These are phyloP conservation scores for Biscogniauxia sp. DNA, from an alignment of 2,329 filamentous ascomycete genomes.

Conservation along the genomic window DNA sequence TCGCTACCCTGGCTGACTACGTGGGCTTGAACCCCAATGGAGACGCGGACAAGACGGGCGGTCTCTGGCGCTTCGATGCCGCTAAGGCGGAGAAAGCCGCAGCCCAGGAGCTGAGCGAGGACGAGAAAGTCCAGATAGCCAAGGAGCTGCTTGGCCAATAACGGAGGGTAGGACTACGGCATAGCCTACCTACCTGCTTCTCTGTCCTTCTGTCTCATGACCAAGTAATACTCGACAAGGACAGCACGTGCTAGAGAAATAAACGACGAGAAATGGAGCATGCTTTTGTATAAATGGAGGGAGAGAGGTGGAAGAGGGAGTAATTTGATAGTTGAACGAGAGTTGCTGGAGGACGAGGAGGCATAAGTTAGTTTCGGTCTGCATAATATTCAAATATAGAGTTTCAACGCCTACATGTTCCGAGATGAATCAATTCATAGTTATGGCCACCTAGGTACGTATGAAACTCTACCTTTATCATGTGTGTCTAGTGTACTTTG, in stretches of 20 bases:
- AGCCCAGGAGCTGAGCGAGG: slow-evolving; percentile 32
- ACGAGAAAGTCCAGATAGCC: slow-evolving; percentile 38
- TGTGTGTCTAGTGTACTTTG: too few species aligned
- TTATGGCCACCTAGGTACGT: not conserved
- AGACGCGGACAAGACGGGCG: slow-evolving; percentile 59
- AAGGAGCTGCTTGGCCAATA: slow-evolving; percentile 33
- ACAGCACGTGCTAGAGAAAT: not conserved
- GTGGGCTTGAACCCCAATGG: slow-evolving; percentile 50
- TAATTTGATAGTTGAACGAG: not conserved
- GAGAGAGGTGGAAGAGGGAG: not conserved
- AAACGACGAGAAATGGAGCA: not conserved
- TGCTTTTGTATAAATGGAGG: not conserved
- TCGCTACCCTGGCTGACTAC: slow-evolving; percentile 43
- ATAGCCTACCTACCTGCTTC: not conserved
- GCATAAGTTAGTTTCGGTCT: not conserved
- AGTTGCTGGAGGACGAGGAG: not conserved
- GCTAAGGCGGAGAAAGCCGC: slow-evolving; percentile 43
- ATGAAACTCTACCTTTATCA: too few species aligned
- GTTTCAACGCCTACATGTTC: not conserved
- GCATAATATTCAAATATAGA: not conserved
- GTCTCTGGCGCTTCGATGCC: slow-evolving; percentile 56
- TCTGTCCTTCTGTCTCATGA: not conserved
- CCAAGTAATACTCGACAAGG: not conserved
- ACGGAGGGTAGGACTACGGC: not conserved
- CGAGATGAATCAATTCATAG: not conserved